Conservation (phyloP, 345 rosid genomes). For the Aquilaria yunnanensis region DNA sequence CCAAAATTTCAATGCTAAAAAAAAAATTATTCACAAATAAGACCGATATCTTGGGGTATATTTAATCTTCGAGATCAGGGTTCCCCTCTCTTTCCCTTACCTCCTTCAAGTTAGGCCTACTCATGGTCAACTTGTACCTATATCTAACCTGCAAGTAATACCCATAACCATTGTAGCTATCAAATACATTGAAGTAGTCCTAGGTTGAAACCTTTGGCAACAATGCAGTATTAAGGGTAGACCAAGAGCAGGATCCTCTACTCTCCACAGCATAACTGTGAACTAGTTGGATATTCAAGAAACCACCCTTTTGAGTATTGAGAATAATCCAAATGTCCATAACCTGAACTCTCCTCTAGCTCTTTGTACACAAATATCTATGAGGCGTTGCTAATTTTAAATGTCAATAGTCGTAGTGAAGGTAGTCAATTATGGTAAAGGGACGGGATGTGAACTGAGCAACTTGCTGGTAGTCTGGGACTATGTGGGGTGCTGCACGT, state of each 20-base stretch:
- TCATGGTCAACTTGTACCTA: conserved; percentile 45
- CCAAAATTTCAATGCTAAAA: too few species aligned
- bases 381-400: conserved; percentile 51
- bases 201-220: conserved; percentile 68
- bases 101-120: conserved; percentile 84
- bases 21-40: too few species aligned
- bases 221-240: conserved; percentile 55
- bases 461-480: too few species aligned
- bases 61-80: conserved; percentile 94
- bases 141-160: conserved; percentile 17
- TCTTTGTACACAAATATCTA: conserved; percentile 61
- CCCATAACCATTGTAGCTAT: conserved; percentile 35
- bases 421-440: too few species aligned
- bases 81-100: conserved; percentile 94
- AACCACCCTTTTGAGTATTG: conserved; percentile 36
- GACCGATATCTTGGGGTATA: conserved; percentile 43
- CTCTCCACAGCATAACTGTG: conserved; percentile 23
- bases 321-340: conserved; percentile 31
- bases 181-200: conserved; percentile 81
- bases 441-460: too few species aligned
- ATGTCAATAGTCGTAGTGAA: too few species aligned
- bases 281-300: conserved; percentile 43
- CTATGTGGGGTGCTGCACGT: too few species aligned
- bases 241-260: conserved; percentile 24
- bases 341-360: conserved; percentile 40